Base-by-base conservation (phyloP, 352 stramenopile species). In the Phytophthora colocasiae region DNA sequence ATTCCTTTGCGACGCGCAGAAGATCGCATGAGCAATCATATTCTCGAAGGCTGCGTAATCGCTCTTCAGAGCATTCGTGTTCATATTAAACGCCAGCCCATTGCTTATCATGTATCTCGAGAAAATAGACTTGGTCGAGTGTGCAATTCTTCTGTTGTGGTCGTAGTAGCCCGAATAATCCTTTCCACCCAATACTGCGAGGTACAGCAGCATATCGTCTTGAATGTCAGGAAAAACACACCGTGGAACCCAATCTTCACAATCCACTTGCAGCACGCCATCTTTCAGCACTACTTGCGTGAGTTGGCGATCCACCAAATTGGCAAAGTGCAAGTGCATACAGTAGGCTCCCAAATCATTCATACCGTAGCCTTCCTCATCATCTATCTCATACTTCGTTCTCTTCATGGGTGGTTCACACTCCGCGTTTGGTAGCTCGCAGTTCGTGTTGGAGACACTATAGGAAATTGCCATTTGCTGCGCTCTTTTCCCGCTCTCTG, bases 21-120 rank as follows among this genome's bases (percentile, higher is more conserved):
- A 78, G 24, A 75, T 65, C 3, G 50, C 50, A 57, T 78, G 70
- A 51, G 65, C 65, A 1, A 72, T 49, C 70, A 78, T 69, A 29
- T 73, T 78, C 45, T n/a, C n/a, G n/a, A n/a, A n/a, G n/a, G n/a
- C n/a, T 7, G 55, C 60, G 29, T 32, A 69, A 41, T 75, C 26
- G 31, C 40, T 46, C 1, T 7, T 11, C 12, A 12, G 2, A 15
- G 53, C 46, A 2, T 50, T n/a, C 1, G 11, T 15, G 27, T 58
- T 58, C 51, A 31, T 22, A 22, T 22, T 22, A 22, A 22, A 22
- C 22, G 22, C 27, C 27, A 6, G 27, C 2, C 27, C 27, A 8
- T 31, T 31, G 31, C 8, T 34, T 12, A 11, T 36, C 46, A 40
- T 19, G 11, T 6, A 40, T 17, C 3, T 31, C 4, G 27, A 26